Base-by-base conservation (phyloP, 345 rosid genomes). In the Corchorus olitorius region DNA sequence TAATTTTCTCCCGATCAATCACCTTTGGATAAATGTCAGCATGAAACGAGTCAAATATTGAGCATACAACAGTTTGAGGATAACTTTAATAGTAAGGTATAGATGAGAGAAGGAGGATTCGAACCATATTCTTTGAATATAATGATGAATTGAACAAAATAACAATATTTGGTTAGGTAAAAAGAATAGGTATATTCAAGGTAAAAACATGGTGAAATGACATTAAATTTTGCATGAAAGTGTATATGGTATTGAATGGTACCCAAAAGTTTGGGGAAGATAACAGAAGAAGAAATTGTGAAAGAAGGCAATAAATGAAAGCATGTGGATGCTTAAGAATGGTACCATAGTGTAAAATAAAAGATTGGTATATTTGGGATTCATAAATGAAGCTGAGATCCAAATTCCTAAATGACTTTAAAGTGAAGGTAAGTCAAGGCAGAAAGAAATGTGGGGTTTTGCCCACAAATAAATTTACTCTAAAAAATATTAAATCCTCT, bases 301-400 rank as follows among this genome's bases (percentile, higher is more conserved):
- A 39, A 39, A 39, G 43, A 39, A 39, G 5, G 6, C 43, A 39
- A 20, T 27, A 8, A 10, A 4, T 9, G 41, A 3, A 33, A 3
- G 39, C 72, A 67, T 67, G 56, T 48, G 27, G 27, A 27, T 27
- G 72, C 11, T 0, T 4, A 13, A 49, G 39, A 67, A 46, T 67
- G 53, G 72, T 3, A 22, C n/a, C 3, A 8, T 3, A 46, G 11
- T 4, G 3, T 4, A 4, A 50, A 10, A 67, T 46, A 22, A 67
- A 67, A 22, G 53, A 33, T 62, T 62, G 39, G 71, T 20, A 46
- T 45, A 22, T 46, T 48, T 48, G n/a, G 50, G 1, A 67, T 14
- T 48, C n/a, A 46, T 67, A 46, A 67, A 46, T 67, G 72, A 67
- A 67, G 72, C 54, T 20, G 37, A 22, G 41, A 17, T 45, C 72